A percentile compares a stretch with the other conserved stretches of the same genome.
phyloP scores from a whole-genome alignment of 164 flowering plant genomes.

The Tetrastigma voinierianum region DNA sequence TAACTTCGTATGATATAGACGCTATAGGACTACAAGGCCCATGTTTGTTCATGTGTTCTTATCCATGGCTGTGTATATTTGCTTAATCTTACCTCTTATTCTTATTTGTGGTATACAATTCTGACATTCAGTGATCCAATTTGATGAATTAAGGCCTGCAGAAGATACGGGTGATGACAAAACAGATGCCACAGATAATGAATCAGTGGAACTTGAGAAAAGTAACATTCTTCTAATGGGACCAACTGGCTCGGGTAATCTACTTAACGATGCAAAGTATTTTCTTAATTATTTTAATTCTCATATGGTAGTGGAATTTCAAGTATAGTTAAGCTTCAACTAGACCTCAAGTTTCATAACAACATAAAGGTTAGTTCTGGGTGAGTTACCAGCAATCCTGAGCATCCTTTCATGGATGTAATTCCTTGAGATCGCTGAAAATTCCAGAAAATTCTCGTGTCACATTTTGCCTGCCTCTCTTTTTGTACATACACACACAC shows the following conservation, averaged over 20 bases:
- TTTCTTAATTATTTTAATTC: not conserved
- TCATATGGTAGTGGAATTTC: not conserved
- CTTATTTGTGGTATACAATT: not conserved
- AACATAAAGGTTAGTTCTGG: not conserved
- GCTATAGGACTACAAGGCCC: too few species aligned
- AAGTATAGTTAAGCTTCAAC: not conserved
- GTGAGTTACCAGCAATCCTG: not conserved
- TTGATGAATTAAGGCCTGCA: slow-evolving; percentile 54
- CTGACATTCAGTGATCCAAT: not conserved
- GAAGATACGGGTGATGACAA: slow-evolving; percentile 36
- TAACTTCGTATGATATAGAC: too few species aligned
- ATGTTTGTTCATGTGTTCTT: not conserved
- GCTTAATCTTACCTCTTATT: not conserved
- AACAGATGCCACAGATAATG: slow-evolving; percentile 46
- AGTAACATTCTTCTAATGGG: slow-evolving; percentile 96
- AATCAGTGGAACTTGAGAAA: slow-evolving; percentile 88
- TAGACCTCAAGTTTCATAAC: not conserved
- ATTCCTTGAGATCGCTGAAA: too few species aligned
- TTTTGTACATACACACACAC: too few species aligned
- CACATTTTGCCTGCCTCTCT: too few species aligned
- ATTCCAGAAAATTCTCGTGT: too few species aligned
- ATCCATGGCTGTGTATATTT: not conserved
- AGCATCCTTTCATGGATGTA: not conserved
- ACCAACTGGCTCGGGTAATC: slow-evolving; percentile 96
- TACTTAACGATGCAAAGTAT: not conserved